Conservation (phyloP, 495 filamentous ascomycete genomes). For the Stereocaulon alpinum region DNA sequence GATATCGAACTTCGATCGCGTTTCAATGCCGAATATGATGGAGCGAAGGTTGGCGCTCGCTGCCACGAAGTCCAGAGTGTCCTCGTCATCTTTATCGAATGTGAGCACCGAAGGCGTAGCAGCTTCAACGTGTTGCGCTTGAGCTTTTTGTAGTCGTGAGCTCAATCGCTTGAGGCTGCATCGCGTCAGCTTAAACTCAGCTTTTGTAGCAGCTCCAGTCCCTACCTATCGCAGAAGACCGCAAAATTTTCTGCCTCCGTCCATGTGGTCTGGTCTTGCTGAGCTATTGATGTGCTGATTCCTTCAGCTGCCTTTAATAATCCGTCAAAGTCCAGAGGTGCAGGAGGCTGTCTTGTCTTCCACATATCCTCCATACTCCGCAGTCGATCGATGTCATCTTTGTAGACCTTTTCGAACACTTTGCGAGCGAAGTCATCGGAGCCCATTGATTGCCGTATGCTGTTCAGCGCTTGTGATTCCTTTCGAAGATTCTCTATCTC, state of each 20-base stretch:
- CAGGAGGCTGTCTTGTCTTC: conserved; percentile 69
- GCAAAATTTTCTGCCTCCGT: conserved; percentile 66
- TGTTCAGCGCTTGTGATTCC: conserved; percentile 73
- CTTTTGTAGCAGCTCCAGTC: neutral
- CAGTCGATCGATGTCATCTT: conserved; percentile 70
- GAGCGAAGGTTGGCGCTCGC: conserved; percentile 83
- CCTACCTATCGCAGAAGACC: conserved; percentile 72
- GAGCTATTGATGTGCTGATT: conserved; percentile 44
- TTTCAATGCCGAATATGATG: conserved; percentile 72
- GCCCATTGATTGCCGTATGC: conserved; percentile 74
- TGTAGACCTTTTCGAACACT: conserved; percentile 90
- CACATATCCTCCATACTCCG: conserved; percentile 95
- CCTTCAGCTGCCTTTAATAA: conserved; percentile 39
- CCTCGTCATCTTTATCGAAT: conserved; percentile 96
- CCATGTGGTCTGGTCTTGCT: conserved; percentile 71
- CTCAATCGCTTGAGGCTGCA: conserved; percentile 62
- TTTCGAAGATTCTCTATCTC: conserved; percentile 79
- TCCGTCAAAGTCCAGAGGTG: conserved; percentile 55
- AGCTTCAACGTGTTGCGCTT: conserved; percentile 39
- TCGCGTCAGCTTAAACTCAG: neutral
- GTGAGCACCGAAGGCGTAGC: conserved; percentile 52
- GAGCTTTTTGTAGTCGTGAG: conserved; percentile 52
- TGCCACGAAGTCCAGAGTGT: conserved; percentile 91
- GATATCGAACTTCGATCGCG: conserved; percentile 86
- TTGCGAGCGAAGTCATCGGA: conserved; percentile 65